Base-by-base conservation (phyloP, 2,329 filamentous ascomycete genomes). In the Phialophora macrospora region DNA sequence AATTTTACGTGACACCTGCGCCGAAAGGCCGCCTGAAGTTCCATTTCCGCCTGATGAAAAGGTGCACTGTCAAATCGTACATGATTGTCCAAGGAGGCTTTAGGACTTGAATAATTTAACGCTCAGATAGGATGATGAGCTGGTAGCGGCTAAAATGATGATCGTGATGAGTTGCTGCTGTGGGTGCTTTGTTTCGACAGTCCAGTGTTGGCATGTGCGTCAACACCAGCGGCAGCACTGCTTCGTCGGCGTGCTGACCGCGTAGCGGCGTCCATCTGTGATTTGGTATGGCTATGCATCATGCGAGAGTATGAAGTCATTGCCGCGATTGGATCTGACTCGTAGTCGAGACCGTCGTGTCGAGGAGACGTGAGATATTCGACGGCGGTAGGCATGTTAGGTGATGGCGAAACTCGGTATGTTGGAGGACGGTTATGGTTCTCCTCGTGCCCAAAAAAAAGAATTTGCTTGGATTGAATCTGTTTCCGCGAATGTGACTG, bases 271-370 rank as follows among this genome's bases (percentile, higher is more conserved):
- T 89, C 85, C 85, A 90, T 88, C 74, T 88, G 87, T 63, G 82
- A 80, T 80, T 87, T 87, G 67, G 87, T 89, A 78, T 89, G 86
- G 62, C 84, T 81, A 73, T 87, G 85, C 84, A 90, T 89, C 63
- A 81, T 84, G 66, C 82, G 82, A 14, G 86, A 79, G 71, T 90
- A 90, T 4, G 69, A 65, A n/a, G 62, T 67, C 64, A 73, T 72
- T n/a, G 70, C 71, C 38, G 49, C 48, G 24, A 71, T 34, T 24
- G 70, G 70, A 52, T 73, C 70, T 32, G 68, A 44, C 24, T 72
- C 70, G 38, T 60, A 71, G 58, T 71, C 68, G 62, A 71, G 49
- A 17, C 49, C n/a, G 12, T 64, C 54, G 5, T 41, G 46, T 38
- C 55, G 52, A 30, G 69, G 66, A 30, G 32, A 62, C 28, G 64